These are phyloP conservation scores for Debaryomycetaceae sp. DNA, from an alignment of 1,139 yeast genomes.

Conservation along the genomic window DNA sequence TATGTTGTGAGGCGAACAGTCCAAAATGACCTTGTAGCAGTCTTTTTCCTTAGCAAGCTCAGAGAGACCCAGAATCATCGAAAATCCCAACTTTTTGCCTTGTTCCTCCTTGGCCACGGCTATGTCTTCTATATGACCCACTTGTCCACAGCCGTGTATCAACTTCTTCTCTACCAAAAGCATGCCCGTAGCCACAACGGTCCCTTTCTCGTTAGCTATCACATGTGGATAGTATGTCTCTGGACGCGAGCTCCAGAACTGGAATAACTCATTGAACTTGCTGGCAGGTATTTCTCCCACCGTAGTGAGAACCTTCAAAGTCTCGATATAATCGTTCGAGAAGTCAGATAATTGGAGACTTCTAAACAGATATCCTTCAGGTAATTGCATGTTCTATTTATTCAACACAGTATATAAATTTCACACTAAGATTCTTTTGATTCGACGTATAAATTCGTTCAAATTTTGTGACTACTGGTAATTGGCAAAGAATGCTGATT, in stretches of 20 bases:
- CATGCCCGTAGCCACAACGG: constrained; percentile 50
- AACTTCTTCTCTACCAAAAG: constrained; percentile 55
- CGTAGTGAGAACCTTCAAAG: constrained; percentile 55
- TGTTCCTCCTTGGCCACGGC: constrained; percentile 75
- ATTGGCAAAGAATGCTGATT: neutral
- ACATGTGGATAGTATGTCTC: constrained; percentile 57
- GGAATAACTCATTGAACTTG: constrained; percentile 40
- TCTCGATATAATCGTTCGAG: constrained; percentile 44
- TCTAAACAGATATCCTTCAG: constrained; percentile 54
- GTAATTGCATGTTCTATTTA: constrained; percentile 25
- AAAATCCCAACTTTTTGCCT: constrained; percentile 76
- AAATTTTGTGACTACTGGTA: too few species aligned
- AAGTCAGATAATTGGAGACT: constrained; percentile 44
- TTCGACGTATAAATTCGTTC: too few species aligned
- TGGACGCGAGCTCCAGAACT: constrained; percentile 46
- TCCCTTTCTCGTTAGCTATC: constrained; percentile 45
- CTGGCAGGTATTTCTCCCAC: constrained; percentile 54
- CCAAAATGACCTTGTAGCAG: constrained; percentile 86
- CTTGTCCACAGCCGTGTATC: constrained; percentile 76
- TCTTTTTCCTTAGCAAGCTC: constrained; percentile 57
- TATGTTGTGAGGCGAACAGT: constrained; percentile 78
- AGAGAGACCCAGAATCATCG: constrained; percentile 61
- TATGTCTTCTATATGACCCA: constrained; percentile 95
- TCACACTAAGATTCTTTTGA: too few species aligned
- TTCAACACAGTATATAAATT: neutral